These are phyloP conservation scores for Pseudonectria buxi DNA, from an alignment of 2,329 filamentous ascomycete species.

Conservation along the genomic window DNA sequence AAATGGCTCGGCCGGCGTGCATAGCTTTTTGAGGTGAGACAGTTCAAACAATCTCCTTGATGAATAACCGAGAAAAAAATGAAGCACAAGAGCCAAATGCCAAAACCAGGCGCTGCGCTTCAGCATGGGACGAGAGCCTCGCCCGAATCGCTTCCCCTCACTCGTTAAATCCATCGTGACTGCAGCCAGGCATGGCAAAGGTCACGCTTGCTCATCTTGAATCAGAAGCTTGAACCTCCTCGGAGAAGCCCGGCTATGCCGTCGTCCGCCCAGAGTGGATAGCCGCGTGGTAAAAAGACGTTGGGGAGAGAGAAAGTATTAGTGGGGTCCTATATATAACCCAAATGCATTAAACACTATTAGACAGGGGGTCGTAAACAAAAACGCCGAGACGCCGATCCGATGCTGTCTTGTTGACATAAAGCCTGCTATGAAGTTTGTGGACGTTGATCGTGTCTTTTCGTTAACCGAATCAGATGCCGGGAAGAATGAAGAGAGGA, in stretches of 20 bases:
- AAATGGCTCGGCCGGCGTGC: not conserved
- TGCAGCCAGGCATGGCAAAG: not conserved
- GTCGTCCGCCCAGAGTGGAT: too few relatives aligned
- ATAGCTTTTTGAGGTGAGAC: not conserved
- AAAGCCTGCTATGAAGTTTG: constrained; percentile 13
- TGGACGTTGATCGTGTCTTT: constrained; percentile 16
- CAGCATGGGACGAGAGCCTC: too few relatives aligned
- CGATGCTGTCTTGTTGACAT: constrained; percentile 28
- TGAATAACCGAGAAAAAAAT: not conserved
- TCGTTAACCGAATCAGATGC: constrained; percentile 17
- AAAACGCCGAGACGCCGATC: constrained; percentile 26
- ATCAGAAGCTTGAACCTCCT: too few relatives aligned
- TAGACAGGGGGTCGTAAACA: constrained; percentile 12
- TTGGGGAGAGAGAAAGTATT: constrained; percentile 12
- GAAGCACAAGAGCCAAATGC: too few relatives aligned
- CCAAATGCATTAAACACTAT: constrained; percentile 5
- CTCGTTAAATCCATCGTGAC: too few relatives aligned
- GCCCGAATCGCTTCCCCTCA: too few relatives aligned
- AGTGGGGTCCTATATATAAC: constrained; percentile 8
- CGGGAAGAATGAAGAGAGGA: constrained; percentile 2
- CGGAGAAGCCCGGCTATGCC: too few relatives aligned
- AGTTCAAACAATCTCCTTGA: not conserved
- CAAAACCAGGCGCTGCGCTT: too few relatives aligned
- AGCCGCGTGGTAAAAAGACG: not conserved
- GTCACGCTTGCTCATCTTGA: not conserved